These are phyloP conservation scores for Aspergillus mulundensis DNA, from an alignment of 495 filamentous ascomycete species.

Conservation along the genomic window DNA sequence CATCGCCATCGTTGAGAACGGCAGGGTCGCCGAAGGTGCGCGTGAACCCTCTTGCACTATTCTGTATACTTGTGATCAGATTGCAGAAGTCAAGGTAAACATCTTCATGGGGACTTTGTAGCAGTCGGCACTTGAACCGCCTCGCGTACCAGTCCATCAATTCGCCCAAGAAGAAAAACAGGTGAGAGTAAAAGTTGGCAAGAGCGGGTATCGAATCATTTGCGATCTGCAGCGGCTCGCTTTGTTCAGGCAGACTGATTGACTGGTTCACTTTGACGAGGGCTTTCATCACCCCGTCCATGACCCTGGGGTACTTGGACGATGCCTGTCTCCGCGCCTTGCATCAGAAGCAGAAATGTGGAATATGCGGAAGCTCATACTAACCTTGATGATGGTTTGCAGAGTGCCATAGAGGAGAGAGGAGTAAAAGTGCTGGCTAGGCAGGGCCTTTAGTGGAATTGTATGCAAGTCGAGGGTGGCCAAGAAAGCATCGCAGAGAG, in stretches of 20 bases:
- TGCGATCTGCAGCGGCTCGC: constrained; percentile 15
- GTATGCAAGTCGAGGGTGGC: constrained; percentile 36
- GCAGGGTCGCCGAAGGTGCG: constrained; percentile 20
- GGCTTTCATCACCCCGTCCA: constrained; percentile 39
- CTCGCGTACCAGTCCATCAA: constrained; percentile 48
- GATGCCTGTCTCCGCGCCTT: constrained; percentile 32
- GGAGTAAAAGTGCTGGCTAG: constrained; percentile 33
- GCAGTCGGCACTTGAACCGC: constrained; percentile 36
- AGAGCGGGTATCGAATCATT: constrained; percentile 26
- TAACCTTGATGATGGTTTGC: constrained; percentile 45
- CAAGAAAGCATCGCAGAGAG: constrained; percentile 35
- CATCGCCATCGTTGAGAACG: constrained; percentile 25
- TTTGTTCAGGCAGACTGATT: constrained; percentile 22
- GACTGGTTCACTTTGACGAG: constrained; percentile 42
- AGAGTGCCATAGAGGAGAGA: constrained; percentile 45
- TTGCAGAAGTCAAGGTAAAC: constrained; percentile 39
- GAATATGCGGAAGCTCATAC: neutral
- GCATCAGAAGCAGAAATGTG: neutral
- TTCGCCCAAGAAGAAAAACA: constrained; percentile 45
- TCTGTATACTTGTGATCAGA: constrained; percentile 37
- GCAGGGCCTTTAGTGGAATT: constrained; percentile 31
- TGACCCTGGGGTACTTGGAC: constrained; percentile 41
- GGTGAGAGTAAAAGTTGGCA: constrained; percentile 40
- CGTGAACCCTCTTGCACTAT: constrained; percentile 23
- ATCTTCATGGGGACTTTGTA: constrained; percentile 46